Evolutionary conservation across 192 early-diverging fungal genomes (phyloP), one percentile per base, ranked within the genome.

Genomic region (Entomortierella beljakovae): DNA sequence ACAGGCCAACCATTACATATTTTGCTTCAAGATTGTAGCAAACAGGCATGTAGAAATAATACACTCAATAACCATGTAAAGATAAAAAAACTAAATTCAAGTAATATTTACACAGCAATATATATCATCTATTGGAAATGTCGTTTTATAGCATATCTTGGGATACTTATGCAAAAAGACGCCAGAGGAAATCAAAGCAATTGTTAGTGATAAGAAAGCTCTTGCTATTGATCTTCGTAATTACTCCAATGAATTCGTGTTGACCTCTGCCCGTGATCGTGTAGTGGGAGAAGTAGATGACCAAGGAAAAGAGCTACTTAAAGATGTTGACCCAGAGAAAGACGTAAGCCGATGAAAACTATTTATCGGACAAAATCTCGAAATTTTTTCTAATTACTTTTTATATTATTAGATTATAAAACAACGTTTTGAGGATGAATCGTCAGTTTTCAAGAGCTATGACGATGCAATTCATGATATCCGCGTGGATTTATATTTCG

Each of bases 61-160:
- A 22, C 4, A 25, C 49, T 26, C 28, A 31, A n/a, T 18, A 31
- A 29, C 16, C 23, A 43, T 10, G 13, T 46, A 16, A 11, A 10
- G 43, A 46, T 10, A 2, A 20, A 16, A 15, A 46, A 15, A 3
- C 43, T 20, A 46, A 16, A 15, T 40, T 40, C 15, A 46, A 46
- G 3, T 10, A 11, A 46, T 10, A 10, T 2, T 46, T 46, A 46
- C 32, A 28, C 40, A 28, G 10, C 37, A 23, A 61, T 35, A 35
- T 25, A 37, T 40, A 49, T 6, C 48, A 23, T 20, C 5, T 60
- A 7, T 57, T 35, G n/a, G n/a, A n/a, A n/a, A n/a, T n/a, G n/a
- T n/a, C n/a, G n/a, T n/a, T n/a, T n/a, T n/a, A n/a, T 79, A 84
- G 82, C 80, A 84, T 61, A 84, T 84, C 55, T 66, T 54, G 51